Percentiles rank a stretch among this genome's conserved stretches.
These are phyloP conservation scores for Licmophora abbreviata DNA, from an alignment of 108 stramenopile species.

Conservation along the genomic window DNA sequence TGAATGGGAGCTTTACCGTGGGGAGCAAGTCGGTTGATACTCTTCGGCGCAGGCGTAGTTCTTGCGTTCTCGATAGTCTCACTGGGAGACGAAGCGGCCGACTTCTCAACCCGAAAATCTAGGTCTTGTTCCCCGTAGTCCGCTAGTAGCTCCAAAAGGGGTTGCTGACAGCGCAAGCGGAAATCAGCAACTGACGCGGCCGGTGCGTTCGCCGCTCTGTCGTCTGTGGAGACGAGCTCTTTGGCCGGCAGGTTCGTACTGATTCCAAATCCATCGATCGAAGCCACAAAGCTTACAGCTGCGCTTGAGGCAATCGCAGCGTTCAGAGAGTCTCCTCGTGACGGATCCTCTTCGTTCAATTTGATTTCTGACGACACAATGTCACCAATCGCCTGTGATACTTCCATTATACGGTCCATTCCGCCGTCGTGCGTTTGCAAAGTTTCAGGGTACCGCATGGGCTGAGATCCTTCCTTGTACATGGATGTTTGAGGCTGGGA, in stretches of 20 bases:
- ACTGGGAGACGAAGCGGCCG: conserved; percentile 6
- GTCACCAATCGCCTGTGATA: neutral
- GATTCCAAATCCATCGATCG: neutral
- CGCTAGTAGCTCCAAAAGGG: conserved; percentile 39
- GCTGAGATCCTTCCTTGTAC: too few relatives aligned
- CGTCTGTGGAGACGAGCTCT: neutral
- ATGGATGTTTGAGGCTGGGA: too few relatives aligned
- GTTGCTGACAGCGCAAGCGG: conserved; percentile 14
- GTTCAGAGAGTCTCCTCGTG: conserved; percentile 6
- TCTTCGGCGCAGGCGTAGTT: neutral
- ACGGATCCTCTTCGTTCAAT: neutral
- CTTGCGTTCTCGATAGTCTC: conserved; percentile 2
- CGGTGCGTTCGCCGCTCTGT: neutral
- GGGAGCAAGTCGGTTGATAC: conserved; percentile 34
- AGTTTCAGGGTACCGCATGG: too few relatives aligned
- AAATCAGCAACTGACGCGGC: neutral
- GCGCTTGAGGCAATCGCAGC: neutral
- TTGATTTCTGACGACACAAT: neutral
- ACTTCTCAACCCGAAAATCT: conserved; percentile 67
- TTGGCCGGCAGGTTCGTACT: neutral
- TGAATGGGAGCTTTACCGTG: conserved; percentile 74
- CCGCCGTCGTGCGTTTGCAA: too few relatives aligned
- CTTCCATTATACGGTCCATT: too few relatives aligned
- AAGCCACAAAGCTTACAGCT: neutral
- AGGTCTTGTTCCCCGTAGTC: conserved; percentile 73